Base-by-base conservation (phyloP, 208 protist genomes). In the Trypanosoma congolense region DNA sequence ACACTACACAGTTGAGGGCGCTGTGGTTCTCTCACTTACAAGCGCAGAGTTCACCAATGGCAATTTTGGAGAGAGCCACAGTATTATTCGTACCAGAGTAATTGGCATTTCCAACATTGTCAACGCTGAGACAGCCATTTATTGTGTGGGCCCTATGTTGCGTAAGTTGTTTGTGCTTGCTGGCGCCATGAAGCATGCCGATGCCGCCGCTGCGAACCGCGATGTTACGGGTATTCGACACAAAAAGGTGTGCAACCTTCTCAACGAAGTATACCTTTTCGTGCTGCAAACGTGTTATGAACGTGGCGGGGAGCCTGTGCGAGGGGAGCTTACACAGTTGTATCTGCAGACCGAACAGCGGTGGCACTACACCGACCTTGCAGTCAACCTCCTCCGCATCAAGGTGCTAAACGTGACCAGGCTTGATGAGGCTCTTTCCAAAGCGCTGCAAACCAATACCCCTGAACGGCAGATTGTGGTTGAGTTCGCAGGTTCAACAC, bases 381-480 rank as follows among this genome's bases (percentile, higher is more conserved):
- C 69, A 14, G 52, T 62, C 1, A 77, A 90, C 48, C 61, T 97
- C 24, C 77, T 98, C 25, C 85, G 86, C 56, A 79, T 92, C 38
- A 77, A 81, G 31, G 67, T 98, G 3, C 42, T 98, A n/a, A 78
- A 92, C 46, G 72, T 86, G 30, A 58, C 70, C 19, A 80, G 82
- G 36, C 80, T 97, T 21, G 92, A 97, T 59, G 73, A 83, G 5
- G 83, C 82, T 22, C 75, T 98, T 24, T 84, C 90, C 9, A 75
- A 85, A 64, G 65, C 65, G 25, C 45, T 96, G 12, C 58, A 66
- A 24, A 24, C 16, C 2, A 24, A 63, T 10, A 55, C 47, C 0
- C 43, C 55, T 12, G 45, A 52, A 22, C 26, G 47, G 6, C 65
- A 65, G 33, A 58, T 41, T 42, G 68, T 73, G 41, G 58, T 92